Conservation (phyloP, 179 eudicot genomes). For the Amaranthus tricolor region DNA sequence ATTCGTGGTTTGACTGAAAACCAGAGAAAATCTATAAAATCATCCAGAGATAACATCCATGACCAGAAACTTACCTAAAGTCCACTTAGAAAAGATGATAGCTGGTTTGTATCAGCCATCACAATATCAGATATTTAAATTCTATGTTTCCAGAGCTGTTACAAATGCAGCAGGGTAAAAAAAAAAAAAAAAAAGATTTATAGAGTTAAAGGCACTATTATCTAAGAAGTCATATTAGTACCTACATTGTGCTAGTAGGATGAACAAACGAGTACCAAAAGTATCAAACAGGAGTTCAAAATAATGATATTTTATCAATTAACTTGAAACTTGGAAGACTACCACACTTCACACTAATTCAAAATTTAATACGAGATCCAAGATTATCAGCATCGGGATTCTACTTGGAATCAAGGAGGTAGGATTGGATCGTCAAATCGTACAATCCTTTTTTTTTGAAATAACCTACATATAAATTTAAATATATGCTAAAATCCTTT, state of each 20-base stretch:
- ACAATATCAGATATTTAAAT: neutral
- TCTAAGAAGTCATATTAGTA: neutral
- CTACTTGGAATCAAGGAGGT: no score
- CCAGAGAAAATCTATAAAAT: neutral
- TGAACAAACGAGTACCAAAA: no score
- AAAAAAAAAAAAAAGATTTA: neutral
- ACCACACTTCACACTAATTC: no score
- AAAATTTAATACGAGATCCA: no score
- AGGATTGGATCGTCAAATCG: no score
- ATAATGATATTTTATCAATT: neutral
- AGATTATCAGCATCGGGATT: no score
- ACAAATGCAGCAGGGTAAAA: neutral
- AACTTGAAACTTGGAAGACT: neutral
- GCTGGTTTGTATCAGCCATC: neutral
- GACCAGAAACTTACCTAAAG: slow-evolving; percentile 10
- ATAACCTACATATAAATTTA: no score
- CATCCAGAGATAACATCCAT: no score
- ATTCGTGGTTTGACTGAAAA: slow-evolving; percentile 73
- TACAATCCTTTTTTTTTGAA: no score
- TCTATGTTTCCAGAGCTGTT: neutral
- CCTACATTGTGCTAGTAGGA: no score
- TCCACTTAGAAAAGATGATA: neutral
- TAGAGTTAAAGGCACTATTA: neutral
- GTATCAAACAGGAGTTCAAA: neutral
- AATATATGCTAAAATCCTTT: no score